Percentiles rank a stretch among this genome's conserved stretches.
phyloP scores from a whole-genome alignment of 805 yeast species.

The Lipomyces kockii region DNA sequence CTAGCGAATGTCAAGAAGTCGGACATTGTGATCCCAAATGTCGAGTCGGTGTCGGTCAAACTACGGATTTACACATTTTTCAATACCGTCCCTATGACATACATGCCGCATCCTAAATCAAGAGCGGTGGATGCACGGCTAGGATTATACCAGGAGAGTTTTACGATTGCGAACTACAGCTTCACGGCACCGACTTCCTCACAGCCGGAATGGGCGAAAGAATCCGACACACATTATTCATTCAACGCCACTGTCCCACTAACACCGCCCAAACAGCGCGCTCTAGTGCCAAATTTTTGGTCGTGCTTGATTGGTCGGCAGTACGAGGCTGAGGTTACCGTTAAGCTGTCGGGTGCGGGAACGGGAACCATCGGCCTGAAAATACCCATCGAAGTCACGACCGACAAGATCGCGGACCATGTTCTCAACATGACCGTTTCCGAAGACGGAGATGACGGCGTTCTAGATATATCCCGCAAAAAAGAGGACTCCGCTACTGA shows the following conservation, averaged over 20 bases:
- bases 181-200: neutral
- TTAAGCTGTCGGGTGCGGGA: slow-evolving; percentile 15
- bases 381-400: slow-evolving; percentile 28
- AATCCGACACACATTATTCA: slow-evolving; percentile 10
- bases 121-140: slow-evolving; percentile 19
- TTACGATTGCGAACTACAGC: slow-evolving; percentile 10
- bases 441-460: neutral
- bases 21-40: slow-evolving; percentile 12
- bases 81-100: slow-evolving; percentile 15
- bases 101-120: slow-evolving; percentile 28
- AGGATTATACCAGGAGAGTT: slow-evolving; percentile 22
- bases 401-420: slow-evolving; percentile 20
- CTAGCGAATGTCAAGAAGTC: neutral
- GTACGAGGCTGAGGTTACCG: slow-evolving; percentile 27
- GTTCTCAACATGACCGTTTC: slow-evolving; percentile 7
- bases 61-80: slow-evolving; percentile 24
- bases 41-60: slow-evolving; percentile 23
- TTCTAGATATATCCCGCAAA: neutral
- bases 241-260: slow-evolving; percentile 15
- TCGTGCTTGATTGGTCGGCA: slow-evolving; percentile 30
- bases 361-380: slow-evolving; percentile 6
- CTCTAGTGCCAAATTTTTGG: slow-evolving; percentile 30
- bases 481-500: neutral
- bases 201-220: slow-evolving; percentile 18
- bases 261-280: slow-evolving; percentile 14